Evolutionary conservation across 805 yeast genomes (phyloP).

Genomic region (Nakazawaea wickerhamii): DNA sequence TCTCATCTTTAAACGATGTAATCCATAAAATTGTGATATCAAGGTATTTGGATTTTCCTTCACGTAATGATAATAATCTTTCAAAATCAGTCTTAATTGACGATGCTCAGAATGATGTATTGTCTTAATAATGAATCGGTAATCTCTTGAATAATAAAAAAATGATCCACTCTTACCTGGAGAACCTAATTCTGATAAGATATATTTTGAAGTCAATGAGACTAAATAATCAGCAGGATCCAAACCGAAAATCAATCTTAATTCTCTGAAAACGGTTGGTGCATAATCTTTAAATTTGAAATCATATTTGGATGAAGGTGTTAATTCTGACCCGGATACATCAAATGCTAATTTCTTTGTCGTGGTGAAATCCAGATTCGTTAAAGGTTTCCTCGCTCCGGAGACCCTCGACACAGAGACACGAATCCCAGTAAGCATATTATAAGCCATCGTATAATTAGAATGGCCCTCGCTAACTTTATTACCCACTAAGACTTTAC

Average conservation of each 20-base stretch:
- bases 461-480: constrained; percentile 90
- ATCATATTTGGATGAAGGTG: constrained; percentile 92
- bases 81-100: constrained; percentile 66
- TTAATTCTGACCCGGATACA: constrained; percentile 77
- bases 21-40: constrained; percentile 92
- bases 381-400: constrained; percentile 70
- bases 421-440: constrained; percentile 95
- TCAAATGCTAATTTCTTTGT: constrained; percentile 84
- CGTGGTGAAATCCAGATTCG: constrained; percentile 62
- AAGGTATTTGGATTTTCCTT: constrained; percentile 81
- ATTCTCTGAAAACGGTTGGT: constrained; percentile 88
- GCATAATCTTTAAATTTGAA: constrained; percentile 95
- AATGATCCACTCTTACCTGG: constrained; percentile 98
- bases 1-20: constrained; percentile 84
- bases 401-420: constrained; percentile 92
- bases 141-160: constrained; percentile 92
- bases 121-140: constrained; percentile 90
- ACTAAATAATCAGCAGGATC: constrained; percentile 96
- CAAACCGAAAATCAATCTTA: constrained; percentile 72
- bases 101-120: constrained; percentile 91
- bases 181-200: constrained; percentile 85
- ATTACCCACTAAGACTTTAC: constrained; percentile 65
- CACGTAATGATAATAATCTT: constrained; percentile 77
- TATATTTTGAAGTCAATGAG: constrained; percentile 88
- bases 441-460: constrained; percentile 90